Percentiles rank a stretch among this genome's conserved stretches.
phyloP scores from a whole-genome alignment of 169 alveolate species.

The Eimeria brunetti region DNA sequence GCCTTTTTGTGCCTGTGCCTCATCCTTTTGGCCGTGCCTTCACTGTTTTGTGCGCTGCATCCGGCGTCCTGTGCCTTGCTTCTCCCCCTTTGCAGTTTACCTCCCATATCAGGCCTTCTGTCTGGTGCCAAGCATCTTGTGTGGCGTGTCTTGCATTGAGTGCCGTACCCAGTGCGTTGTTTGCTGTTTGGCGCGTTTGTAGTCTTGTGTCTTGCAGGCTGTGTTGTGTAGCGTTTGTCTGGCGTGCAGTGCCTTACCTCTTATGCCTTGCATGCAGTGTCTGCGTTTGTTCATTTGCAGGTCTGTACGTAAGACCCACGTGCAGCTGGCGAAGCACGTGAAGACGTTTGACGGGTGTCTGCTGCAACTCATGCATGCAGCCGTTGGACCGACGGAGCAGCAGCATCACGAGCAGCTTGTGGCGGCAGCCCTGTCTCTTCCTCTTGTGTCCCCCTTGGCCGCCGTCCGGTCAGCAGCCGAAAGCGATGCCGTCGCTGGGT shows the following conservation, averaged over 20 bases:
- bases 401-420: slow-evolving; percentile 57
- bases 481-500: not conserved
- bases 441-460: slow-evolving; percentile 63
- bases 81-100: not conserved
- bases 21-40: no score
- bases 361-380: slow-evolving; percentile 62
- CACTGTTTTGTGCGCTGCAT: no score
- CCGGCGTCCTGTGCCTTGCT: no score
- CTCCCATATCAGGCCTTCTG: not conserved
- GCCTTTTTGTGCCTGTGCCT: no score
- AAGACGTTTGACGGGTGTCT: slow-evolving; percentile 59
- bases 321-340: slow-evolving; percentile 73
- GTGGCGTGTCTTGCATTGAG: not conserved
- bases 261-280: not conserved
- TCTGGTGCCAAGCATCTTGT: not conserved
- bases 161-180: no score
- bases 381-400: slow-evolving; percentile 19
- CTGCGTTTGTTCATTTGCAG: slow-evolving; percentile 13
- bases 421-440: slow-evolving; percentile 31
- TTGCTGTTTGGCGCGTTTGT: not conserved
- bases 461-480: slow-evolving; percentile 12
- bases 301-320: slow-evolving; percentile 72
- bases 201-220: not conserved
- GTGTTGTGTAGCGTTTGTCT: not conserved
- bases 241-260: not conserved